phyloP scores from a whole-genome alignment of 2,329 filamentous ascomycete genomes.

The Fusarium luffae region DNA sequence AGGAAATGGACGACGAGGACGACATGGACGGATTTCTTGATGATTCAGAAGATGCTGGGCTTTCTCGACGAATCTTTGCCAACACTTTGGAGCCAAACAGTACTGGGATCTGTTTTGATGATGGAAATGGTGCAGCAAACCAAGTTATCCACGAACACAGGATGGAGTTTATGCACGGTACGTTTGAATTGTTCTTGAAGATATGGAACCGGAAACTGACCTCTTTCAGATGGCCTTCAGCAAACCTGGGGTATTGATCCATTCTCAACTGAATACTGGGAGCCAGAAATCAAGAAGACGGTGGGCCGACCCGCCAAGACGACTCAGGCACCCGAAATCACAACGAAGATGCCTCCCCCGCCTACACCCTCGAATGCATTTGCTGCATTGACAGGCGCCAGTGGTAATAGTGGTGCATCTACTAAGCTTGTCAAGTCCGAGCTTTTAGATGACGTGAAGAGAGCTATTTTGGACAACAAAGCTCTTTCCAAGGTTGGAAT shows the following conservation, averaged over 20 bases:
- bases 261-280: slow-evolving; percentile 86
- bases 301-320: slow-evolving; percentile 26
- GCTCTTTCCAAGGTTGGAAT: slow-evolving; percentile 56
- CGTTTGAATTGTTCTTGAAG: slow-evolving; percentile 44
- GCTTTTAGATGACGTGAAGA: slow-evolving; percentile 56
- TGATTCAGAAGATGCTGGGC: slow-evolving; percentile 78
- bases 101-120: slow-evolving; percentile 87
- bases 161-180: slow-evolving; percentile 80
- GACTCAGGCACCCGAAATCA: slow-evolving; percentile 22
- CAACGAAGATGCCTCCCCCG: slow-evolving; percentile 49
- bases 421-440: slow-evolving; percentile 53
- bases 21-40: slow-evolving; percentile 93
- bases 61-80: slow-evolving; percentile 67
- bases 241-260: slow-evolving; percentile 77
- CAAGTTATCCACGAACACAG: slow-evolving; percentile 68
- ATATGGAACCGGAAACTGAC: slow-evolving; percentile 26
- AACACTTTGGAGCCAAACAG: slow-evolving; percentile 80
- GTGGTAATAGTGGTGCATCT: slow-evolving; percentile 25
- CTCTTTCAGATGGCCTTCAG: slow-evolving; percentile 57
- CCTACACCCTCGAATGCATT: slow-evolving; percentile 52
- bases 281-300: slow-evolving; percentile 53
- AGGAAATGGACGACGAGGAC: slow-evolving; percentile 78
- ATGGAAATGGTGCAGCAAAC: slow-evolving; percentile 59
- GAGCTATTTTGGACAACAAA: slow-evolving; percentile 55
- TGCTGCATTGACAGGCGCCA: slow-evolving; percentile 47